Evolutionary conservation across 2,329 filamentous ascomycete genomes (phyloP), one percentile per base, ranked within the genome.

Genomic region (Claviceps sorghi): DNA sequence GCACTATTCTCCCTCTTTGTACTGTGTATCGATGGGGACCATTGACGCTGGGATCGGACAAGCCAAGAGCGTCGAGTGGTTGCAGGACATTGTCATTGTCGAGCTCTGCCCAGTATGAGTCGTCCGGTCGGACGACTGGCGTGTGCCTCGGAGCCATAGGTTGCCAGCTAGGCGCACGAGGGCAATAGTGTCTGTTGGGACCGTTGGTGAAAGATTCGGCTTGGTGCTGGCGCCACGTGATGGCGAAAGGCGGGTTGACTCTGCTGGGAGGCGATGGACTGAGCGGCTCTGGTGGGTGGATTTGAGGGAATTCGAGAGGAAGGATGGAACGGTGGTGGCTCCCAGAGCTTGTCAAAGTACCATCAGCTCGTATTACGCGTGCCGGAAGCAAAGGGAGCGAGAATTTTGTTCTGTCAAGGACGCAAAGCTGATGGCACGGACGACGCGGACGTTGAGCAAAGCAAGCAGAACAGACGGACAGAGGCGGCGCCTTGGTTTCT

Each of bases 1-100:
- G 63, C 49, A 67, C 65, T 19, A 64, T 60, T 54, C 63, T 67
- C 48, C 64, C 65, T 49, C 60, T 55, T 42, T 62, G 61, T 45
- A 66, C 59, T 51, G 65, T 64, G 58, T 61, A 66, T 34, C 57
- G 59, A 54, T 58, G 57, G 34, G 64, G 60, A 34, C 55, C 58
- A 58, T 61, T 58, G 51, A 57, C 57, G 49, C 61, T 59, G 51
- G 58, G 57, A 50, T 61, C 59, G 48, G 56, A 50, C 29, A 58
- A 50, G 41, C 53, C 56, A 36, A 67, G 60, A 26, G 59, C 60
- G 58, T 62, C 60, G 47, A 65, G 58, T 43, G 62, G 58, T 51
- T 58, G 59, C 46, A 61, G 61, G 49, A 62, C 58, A 26, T 53
- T 48, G 50, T 53, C 52, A 19, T 40, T 29, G 48, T 53, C 50